These are phyloP conservation scores for Stereum hirsutum DNA, from an alignment of 1,284 basidiomycete genomes.

Conservation along the genomic window DNA sequence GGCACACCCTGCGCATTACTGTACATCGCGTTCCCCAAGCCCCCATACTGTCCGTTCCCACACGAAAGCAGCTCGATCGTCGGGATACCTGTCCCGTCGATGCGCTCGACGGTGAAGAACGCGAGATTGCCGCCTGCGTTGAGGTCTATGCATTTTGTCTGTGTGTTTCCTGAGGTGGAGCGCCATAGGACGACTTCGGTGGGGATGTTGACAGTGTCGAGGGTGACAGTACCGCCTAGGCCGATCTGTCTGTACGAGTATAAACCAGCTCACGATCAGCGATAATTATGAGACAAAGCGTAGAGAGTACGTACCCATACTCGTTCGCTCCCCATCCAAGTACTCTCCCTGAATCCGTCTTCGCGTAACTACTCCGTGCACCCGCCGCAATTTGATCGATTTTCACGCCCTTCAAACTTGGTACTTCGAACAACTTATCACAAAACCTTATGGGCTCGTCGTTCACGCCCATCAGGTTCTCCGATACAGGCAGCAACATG, in stretches of 20 bases:
- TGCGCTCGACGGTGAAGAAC: constrained; percentile 69
- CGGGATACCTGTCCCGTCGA: constrained; percentile 26
- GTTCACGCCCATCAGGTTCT: constrained; percentile 26
- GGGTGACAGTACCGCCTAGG: constrained; percentile 58
- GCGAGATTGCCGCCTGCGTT: constrained; percentile 71
- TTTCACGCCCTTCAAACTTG: constrained; percentile 59
- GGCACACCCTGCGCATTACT: constrained; percentile 70
- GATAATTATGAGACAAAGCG: too few relatives aligned
- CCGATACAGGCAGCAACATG: constrained; percentile 13
- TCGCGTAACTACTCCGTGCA: constrained; percentile 63
- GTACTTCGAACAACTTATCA: constrained; percentile 73
- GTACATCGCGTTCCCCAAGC: constrained; percentile 77
- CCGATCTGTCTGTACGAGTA: constrained; percentile 63
- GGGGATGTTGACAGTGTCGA: constrained; percentile 74
- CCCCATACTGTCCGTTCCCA: constrained; percentile 82
- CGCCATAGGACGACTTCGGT: constrained; percentile 77
- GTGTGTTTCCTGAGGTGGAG: constrained; percentile 41
- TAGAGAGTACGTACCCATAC: constrained; percentile 48
- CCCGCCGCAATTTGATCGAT: constrained; percentile 71
- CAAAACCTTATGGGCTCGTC: constrained; percentile 60
- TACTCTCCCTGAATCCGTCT: constrained; percentile 65
- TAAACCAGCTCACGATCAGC: not conserved
- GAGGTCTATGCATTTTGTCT: constrained; percentile 56
- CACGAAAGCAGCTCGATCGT: constrained; percentile 71
- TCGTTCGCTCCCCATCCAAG: constrained; percentile 90